Base-by-base conservation (phyloP, 495 filamentous ascomycete genomes). In the Trichoderma virens region DNA sequence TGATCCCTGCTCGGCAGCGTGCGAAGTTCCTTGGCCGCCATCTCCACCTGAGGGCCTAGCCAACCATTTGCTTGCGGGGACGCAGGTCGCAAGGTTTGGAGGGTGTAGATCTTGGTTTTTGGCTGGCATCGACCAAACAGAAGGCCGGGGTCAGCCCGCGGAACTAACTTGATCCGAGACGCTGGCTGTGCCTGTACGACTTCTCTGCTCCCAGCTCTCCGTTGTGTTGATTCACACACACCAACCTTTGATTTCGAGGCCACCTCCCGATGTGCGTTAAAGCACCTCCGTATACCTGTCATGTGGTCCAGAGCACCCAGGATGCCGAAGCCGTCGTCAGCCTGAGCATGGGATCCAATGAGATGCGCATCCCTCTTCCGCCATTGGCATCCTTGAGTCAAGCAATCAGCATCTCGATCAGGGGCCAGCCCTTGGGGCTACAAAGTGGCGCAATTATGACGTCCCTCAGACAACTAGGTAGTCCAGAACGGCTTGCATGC, bases 41-140 rank as follows among this genome's bases (percentile, higher is more conserved):
- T 11, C 6, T 56, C 51, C 25, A 14, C 51, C 9, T 11, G 51
- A 28, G 51, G 51, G 51, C 51, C 9, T 56, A 16, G 51, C 51
- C 51, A 56, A 56, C 8, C 25, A 59, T 62, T 61, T 23, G n/a
- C 65, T 61, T 62, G 66, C 64, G 64, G 62, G 66, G 62, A 39
- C 62, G 27, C 28, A 54, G 62, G 43, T 31, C 41, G 28, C 41
- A 23, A 54, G 62, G 25, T 32, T 32, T 47, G 28, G 20, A n/a
- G 23, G 45, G 47, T 27, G 62, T 28, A 64, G 67, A 70, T 70
- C 68, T 66, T 28, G 34, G 30, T 70, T 70, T 70, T 67, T 64
- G 64, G 28, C 64, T 65, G 67, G 63, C 51, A 70, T 70, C 68
- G 68, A 54, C 23, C 54, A 30, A 59, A 35, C 20, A 25, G 54